Percentiles rank a stretch among this genome's conserved stretches.
phyloP scores from a whole-genome alignment of 306 rosid genomes.

The Cucumis sativus region Cucumber_9930_V3 NC_026657.2:37488001-37488500 shows the following conservation, averaged over 20 bases:
- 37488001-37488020: not conserved
- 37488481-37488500: slow-evolving; percentile 98
- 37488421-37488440: slow-evolving; percentile 97
- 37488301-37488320: not conserved
- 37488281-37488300: not conserved
- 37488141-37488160: not conserved
- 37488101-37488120: slow-evolving; percentile 72
- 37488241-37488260: not conserved
- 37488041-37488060: slow-evolving; percentile 23
- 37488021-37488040: not conserved
- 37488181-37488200: not conserved
- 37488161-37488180: not conserved
- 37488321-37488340: not conserved
- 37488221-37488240: not conserved
- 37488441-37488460: slow-evolving; percentile 93
- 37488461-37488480: slow-evolving; percentile 90
- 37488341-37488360: not conserved
- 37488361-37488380: not conserved
- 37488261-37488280: not conserved
- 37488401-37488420: slow-evolving; percentile 7
- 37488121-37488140: not conserved
- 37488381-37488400: slow-evolving; percentile 9
- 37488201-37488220: not conserved
- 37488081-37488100: slow-evolving; percentile 92
- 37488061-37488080: slow-evolving; percentile 97